phyloP scores from a whole-genome alignment of 2,329 filamentous ascomycete genomes.

The Venturia aucupariae region DNA sequence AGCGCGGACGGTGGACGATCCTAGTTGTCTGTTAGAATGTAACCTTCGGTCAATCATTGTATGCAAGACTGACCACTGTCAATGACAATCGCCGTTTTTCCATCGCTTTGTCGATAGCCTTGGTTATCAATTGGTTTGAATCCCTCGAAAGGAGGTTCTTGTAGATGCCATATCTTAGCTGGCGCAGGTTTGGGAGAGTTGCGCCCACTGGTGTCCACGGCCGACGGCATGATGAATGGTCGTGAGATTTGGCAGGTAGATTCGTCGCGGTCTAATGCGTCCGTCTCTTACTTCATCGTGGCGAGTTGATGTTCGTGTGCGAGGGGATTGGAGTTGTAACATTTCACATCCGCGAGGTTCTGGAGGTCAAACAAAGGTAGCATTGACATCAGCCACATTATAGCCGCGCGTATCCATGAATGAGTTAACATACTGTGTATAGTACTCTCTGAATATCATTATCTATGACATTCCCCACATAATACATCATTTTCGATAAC shows the following conservation, averaged over 20 bases:
- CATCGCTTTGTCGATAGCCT: slow-evolving; percentile 58
- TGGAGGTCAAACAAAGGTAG: neutral
- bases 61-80: slow-evolving; percentile 69
- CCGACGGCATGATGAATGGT: slow-evolving; percentile 9
- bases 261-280: neutral
- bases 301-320: neutral
- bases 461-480: neutral
- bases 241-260: neutral
- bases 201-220: slow-evolving; percentile 28
- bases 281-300: neutral
- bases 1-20: slow-evolving; percentile 79
- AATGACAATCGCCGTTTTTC: slow-evolving; percentile 75
- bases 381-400: neutral
- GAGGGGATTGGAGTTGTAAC: neutral
- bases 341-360: neutral
- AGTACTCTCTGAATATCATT: neutral
- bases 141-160: slow-evolving; percentile 53
- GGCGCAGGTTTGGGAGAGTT: slow-evolving; percentile 46
- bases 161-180: slow-evolving; percentile 41
- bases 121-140: slow-evolving; percentile 51
- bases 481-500: neutral
- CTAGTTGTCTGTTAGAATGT: slow-evolving; percentile 36
- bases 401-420: neutral
- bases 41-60: neutral
- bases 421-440: too few relatives aligned